phyloP scores from a whole-genome alignment of 768 basidiomycete genomes.

The Calocera viscosa region DNA sequence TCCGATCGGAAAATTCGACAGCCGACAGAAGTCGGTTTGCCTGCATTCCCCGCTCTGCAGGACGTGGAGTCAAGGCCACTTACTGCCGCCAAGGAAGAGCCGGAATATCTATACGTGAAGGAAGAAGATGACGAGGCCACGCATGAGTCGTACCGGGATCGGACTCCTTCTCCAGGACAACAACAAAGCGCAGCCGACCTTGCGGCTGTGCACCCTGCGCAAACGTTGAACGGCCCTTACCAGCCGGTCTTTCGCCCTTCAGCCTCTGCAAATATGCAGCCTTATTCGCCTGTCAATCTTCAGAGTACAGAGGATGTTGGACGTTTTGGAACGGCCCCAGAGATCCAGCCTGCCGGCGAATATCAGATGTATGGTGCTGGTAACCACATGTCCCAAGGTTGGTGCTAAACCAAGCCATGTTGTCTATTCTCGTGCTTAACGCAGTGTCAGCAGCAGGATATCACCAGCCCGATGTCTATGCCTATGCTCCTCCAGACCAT shows the following conservation, averaged over 20 bases:
- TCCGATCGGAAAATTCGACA: conserved; percentile 67
- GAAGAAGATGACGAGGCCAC: not conserved
- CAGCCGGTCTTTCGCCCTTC: not conserved
- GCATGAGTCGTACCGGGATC: not conserved
- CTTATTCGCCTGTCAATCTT: not conserved
- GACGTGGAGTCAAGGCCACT: not conserved
- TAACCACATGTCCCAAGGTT: not conserved
- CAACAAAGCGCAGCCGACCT: not conserved
- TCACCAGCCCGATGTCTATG: no score
- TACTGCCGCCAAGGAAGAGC: not conserved
- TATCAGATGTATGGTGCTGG: not conserved
- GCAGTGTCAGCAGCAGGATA: no score
- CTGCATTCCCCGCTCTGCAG: conserved; percentile 38
- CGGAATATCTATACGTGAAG: not conserved
- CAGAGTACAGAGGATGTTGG: not conserved
- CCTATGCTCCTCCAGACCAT: no score
- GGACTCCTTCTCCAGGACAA: not conserved
- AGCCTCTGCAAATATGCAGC: not conserved
- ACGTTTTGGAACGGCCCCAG: not conserved
- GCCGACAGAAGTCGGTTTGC: conserved; percentile 51
- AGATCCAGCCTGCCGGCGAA: not conserved
- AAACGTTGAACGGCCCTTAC: not conserved
- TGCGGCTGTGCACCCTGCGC: not conserved
- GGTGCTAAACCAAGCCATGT: no score
- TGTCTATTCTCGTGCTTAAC: no score